phyloP scores from a whole-genome alignment of 2,329 filamentous ascomycete species.

The Ilyonectria mors-panacis region DNA sequence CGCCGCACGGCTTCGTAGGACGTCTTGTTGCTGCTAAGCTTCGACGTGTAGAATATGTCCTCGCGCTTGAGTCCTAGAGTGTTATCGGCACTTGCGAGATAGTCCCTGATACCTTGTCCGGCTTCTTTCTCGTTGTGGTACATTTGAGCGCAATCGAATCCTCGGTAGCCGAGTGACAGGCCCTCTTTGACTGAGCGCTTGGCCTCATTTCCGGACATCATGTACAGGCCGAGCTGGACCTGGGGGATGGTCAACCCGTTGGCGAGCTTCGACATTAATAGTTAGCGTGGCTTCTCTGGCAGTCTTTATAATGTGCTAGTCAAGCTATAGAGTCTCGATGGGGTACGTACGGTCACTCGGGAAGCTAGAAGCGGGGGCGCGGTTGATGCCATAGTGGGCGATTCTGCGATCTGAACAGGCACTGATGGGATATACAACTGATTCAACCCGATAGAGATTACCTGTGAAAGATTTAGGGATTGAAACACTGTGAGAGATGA shows the following conservation, averaged over 20 bases:
- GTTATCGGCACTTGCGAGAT: slow-evolving; percentile 65
- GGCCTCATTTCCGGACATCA: slow-evolving; percentile 76
- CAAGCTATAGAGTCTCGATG: not conserved
- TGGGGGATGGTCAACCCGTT: slow-evolving; percentile 79
- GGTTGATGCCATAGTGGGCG: slow-evolving; percentile 36
- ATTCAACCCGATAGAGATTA: not conserved
- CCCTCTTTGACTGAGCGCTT: slow-evolving; percentile 70
- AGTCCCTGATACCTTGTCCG: slow-evolving; percentile 75
- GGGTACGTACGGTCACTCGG: slow-evolving; percentile 43
- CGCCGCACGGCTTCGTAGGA: slow-evolving; percentile 77
- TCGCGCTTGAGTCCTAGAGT: slow-evolving; percentile 70
- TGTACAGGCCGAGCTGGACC: slow-evolving; percentile 82
- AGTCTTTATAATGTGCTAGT: not conserved
- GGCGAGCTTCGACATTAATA: slow-evolving; percentile 62
- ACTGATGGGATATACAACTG: not conserved
- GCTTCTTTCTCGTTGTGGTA: slow-evolving; percentile 80
- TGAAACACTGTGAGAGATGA: not conserved
- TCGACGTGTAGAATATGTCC: slow-evolving; percentile 86
- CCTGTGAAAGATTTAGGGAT: not conserved
- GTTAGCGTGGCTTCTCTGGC: not conserved
- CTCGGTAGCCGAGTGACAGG: slow-evolving; percentile 67
- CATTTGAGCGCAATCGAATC: slow-evolving; percentile 69
- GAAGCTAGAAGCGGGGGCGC: slow-evolving; percentile 42
- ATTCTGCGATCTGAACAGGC: not conserved
- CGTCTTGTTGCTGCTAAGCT: slow-evolving; percentile 76